Conservation (phyloP, 2,329 filamentous ascomycete genomes). For the Cryphonectria nitschkei region DNA sequence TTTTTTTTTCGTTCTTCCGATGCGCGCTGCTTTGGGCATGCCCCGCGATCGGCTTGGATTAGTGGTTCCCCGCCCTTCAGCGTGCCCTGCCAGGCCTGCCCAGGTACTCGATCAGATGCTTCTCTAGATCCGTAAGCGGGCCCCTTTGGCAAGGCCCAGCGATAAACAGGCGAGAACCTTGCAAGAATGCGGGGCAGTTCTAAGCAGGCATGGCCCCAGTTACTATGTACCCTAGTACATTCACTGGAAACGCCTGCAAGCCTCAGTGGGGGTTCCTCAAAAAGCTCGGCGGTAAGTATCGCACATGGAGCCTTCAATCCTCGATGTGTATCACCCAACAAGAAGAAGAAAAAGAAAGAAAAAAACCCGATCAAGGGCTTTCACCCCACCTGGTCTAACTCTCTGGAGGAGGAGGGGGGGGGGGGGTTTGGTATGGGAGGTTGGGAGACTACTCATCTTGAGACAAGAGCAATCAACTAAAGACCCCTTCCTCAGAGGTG, state of each 20-base stretch:
- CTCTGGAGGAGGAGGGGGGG: not conserved
- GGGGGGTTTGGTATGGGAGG: too few species aligned
- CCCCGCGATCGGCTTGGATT: conserved; percentile 4
- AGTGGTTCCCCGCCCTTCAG: not conserved
- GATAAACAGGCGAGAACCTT: not conserved
- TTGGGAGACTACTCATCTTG: conserved; percentile 19
- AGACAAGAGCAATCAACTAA: conserved; percentile 24
- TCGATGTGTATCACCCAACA: not conserved
- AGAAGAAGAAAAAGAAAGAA: not conserved
- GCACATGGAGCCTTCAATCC: not conserved
- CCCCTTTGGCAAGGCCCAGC: not conserved
- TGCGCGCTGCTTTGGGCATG: not conserved
- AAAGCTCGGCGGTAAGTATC: not conserved
- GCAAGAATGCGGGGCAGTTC: not conserved
- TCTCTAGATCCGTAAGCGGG: not conserved
- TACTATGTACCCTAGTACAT: not conserved
- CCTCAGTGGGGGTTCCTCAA: not conserved
- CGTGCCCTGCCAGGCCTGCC: not conserved
- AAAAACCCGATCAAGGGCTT: not conserved
- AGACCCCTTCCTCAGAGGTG: not conserved
- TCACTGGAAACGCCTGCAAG: not conserved
- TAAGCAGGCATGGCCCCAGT: not conserved
- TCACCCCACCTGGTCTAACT: conserved; percentile 6
- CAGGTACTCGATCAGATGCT: conserved; percentile 2
- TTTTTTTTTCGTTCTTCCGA: not conserved